phyloP scores from a whole-genome alignment of 2,329 filamentous ascomycete species.

The Trichoderma afroharzianum region DNA sequence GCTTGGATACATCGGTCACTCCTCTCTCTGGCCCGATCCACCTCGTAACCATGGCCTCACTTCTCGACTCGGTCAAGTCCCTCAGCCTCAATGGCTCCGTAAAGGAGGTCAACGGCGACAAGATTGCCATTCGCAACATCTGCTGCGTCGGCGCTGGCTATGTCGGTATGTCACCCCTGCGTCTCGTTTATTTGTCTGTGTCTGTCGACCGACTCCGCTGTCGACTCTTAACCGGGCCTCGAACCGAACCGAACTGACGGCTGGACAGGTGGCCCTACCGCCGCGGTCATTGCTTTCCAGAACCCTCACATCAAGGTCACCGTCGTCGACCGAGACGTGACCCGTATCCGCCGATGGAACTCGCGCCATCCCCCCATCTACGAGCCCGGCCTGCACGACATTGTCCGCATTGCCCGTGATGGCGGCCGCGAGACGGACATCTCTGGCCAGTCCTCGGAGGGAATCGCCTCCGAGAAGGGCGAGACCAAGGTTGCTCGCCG shows the following conservation, averaged over 20 bases:
- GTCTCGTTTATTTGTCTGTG: background rate
- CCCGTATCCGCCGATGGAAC: conserved; percentile 69
- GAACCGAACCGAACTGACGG: background rate
- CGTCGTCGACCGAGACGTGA: conserved; percentile 67
- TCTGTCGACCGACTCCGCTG: background rate
- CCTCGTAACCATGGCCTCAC: conserved; percentile 23
- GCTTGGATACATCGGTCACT: background rate
- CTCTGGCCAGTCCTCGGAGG: conserved; percentile 34
- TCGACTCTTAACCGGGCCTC: background rate
- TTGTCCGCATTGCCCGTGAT: conserved; percentile 63
- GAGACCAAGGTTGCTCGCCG: conserved; percentile 42
- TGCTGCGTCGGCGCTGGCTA: conserved; percentile 75
- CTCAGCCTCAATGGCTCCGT: conserved; percentile 33
- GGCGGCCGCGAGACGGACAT: conserved; percentile 47
- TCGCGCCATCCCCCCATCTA: conserved; percentile 70
- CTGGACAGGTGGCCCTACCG: conserved; percentile 64
- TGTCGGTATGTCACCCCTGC: conserved; percentile 54
- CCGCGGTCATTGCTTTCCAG: conserved; percentile 68
- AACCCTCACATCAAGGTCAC: conserved; percentile 69
- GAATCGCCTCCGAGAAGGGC: conserved; percentile 20
- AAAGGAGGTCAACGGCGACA: conserved; percentile 30
- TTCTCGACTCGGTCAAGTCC: conserved; percentile 30
- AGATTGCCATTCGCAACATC: conserved; percentile 51
- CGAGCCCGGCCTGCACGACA: conserved; percentile 66
- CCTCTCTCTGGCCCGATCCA: conserved; percentile 12